Base-by-base conservation (phyloP, 2,329 filamentous ascomycete genomes). In the Aspergillus pseudoterreus region DNA sequence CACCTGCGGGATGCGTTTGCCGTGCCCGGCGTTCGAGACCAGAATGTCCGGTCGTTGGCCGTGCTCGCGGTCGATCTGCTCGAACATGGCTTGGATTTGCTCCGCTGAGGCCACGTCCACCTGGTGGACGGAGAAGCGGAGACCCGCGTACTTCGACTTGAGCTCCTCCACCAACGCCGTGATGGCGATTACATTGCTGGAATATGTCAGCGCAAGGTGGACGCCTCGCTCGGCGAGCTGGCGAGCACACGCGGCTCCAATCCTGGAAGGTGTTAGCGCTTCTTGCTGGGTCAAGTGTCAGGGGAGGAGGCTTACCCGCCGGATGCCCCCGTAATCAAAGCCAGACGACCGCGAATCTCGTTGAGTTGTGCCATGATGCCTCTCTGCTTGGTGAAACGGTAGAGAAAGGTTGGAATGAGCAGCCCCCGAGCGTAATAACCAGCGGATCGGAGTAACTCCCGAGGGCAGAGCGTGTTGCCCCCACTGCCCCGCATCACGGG, bases 11-110 rank as follows among this genome's bases (percentile, higher is more conserved):
- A 84, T 79, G n/a, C 83, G 75, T 62, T 83, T 83, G 38, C 84
- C 84, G 57, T 85, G 78, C 0, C 84, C 85, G 1, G 85, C 85
- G 60, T 88, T 88, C 9, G 80, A 81, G 22, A 88, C 67, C 2
- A 88, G 71, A 19, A 88, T 86, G 60, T 87, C 82, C 0, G 82
- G 82, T 2, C 75, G 73, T 50, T 79, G 74, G 10, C 72, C 73
- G 62, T 86, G 82, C 46, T 78, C 62, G 1, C 69, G 61, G 44
- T 76, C 69, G 41, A 87, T 79, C 50, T 83, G 76, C 12, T 71
- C 58, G 51, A 83, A 84, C 57, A 87, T 75, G 4, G 66, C 63
- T 39, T 77, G 67, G 30, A 85, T 79, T 43, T 81, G 78, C 6
- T 76, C 75, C 4, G 78, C 73, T 6, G 75, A 76, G 14, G 74